Conservation (phyloP, 2,329 filamentous ascomycete species). For the Aurifilum marmelostoma region DNA sequence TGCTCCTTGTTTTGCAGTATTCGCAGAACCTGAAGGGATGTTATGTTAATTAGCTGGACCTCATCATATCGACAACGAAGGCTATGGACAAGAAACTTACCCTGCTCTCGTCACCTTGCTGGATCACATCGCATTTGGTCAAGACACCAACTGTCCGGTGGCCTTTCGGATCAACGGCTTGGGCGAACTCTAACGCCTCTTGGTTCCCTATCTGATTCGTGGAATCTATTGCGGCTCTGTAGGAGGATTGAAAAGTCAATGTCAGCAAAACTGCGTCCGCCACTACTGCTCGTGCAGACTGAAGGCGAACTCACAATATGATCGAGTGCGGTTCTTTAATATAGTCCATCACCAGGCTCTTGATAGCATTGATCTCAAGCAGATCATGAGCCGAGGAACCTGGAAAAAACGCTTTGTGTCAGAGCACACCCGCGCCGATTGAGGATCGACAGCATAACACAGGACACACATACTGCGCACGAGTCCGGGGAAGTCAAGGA, state of each 20-base stretch:
- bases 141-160: conserved; percentile 29
- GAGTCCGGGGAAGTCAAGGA: conserved; percentile 26
- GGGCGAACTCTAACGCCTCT: conserved; percentile 18
- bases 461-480: neutral
- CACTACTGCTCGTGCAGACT: neutral
- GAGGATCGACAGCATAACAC: neutral
- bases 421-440: neutral
- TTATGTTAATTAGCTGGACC: neutral
- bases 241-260: neutral
- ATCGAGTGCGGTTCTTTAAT: neutral
- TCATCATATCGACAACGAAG: neutral
- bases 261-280: neutral
- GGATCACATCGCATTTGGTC: conserved; percentile 23
- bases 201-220: conserved; percentile 10
- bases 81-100: neutral
- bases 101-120: conserved; percentile 22
- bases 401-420: neutral
- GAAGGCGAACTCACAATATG: neutral
- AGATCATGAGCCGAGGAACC: neutral
- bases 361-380: neutral
- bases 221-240: neutral
- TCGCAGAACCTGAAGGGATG: neutral
- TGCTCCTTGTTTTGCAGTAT: neutral
- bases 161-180: conserved; percentile 23
- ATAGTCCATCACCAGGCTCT: neutral